phyloP scores from a whole-genome alignment of 2,329 filamentous ascomycete species.

The Epichloe typhina region DNA sequence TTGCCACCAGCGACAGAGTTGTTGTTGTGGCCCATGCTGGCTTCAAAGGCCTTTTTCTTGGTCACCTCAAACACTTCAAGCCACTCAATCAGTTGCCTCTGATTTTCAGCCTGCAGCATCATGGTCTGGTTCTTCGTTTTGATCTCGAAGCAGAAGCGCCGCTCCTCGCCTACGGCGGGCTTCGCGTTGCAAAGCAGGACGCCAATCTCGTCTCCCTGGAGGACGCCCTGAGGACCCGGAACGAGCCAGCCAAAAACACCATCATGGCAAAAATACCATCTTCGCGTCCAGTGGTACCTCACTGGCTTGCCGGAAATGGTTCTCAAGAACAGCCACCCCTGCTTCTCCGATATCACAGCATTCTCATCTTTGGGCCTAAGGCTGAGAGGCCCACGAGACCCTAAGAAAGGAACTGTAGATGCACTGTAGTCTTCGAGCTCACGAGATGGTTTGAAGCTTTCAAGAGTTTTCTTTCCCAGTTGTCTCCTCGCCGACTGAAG shows the following conservation, averaged over 20 bases:
- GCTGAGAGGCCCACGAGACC: slow-evolving; percentile 53
- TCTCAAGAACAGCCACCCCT: slow-evolving; percentile 84
- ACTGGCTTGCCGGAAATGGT: slow-evolving; percentile 78
- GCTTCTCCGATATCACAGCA: slow-evolving; percentile 58
- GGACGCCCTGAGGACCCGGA: slow-evolving; percentile 71
- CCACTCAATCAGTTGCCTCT: slow-evolving; percentile 87
- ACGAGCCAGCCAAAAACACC: slow-evolving; percentile 93
- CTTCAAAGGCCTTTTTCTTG: slow-evolving; percentile 83
- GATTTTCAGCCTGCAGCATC: slow-evolving; percentile 84
- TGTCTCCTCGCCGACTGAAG: slow-evolving; percentile 66
- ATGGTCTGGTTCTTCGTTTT: slow-evolving; percentile 93
- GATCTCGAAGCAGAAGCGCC: slow-evolving; percentile 94
- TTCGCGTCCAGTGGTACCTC: slow-evolving; percentile 73
- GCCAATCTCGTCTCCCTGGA: slow-evolving; percentile 92
- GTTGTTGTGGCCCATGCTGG: slow-evolving; percentile 42
- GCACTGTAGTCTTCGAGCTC: slow-evolving; percentile 88
- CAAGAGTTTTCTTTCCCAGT: slow-evolving; percentile 65
- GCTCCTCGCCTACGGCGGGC: slow-evolving; percentile 81
- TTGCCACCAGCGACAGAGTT: slow-evolving; percentile 33
- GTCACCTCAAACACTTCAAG: slow-evolving; percentile 85
- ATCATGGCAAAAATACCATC: slow-evolving; percentile 93
- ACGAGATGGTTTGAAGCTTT: slow-evolving; percentile 63
- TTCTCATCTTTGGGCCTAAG: slow-evolving; percentile 41
- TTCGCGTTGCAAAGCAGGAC: slow-evolving; percentile 88
- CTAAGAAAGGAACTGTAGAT: slow-evolving; percentile 79